Conservation (phyloP, 148 eudicot species). For the Fagopyrum tataricum region DNA sequence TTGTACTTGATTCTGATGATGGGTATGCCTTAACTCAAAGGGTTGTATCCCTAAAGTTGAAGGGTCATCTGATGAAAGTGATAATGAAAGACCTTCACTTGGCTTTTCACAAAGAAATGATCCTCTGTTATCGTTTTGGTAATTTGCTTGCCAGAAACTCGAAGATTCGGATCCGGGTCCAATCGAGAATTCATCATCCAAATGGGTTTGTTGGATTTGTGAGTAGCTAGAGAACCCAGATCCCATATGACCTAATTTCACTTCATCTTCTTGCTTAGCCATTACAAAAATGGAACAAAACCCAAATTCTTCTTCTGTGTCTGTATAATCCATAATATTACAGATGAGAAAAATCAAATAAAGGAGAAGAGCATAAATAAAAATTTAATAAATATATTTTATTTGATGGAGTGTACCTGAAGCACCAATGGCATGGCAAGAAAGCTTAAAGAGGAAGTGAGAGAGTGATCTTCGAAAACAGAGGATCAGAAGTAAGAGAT, state of each 20-base stretch:
- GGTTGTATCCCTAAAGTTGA: conserved; percentile 67
- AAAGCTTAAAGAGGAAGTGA: conserved; percentile 2
- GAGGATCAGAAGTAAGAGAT: background rate
- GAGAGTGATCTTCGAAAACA: background rate
- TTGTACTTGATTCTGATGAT: conserved; percentile 18
- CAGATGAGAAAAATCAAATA: background rate
- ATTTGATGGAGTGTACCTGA: background rate
- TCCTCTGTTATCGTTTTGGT: conserved; percentile 6
- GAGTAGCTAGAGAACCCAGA: conserved; percentile 10
- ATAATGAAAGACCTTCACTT: conserved; percentile 92
- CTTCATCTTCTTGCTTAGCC: conserved; percentile 21
- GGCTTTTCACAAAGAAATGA: conserved; percentile 32
- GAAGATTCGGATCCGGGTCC: background rate
- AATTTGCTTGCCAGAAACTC: conserved; percentile 3
- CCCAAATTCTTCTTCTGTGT: background rate
- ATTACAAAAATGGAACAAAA: background rate
- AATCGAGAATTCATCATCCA: conserved; percentile 17
- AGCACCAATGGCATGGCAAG: background rate
- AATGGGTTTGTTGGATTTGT: conserved; percentile 2
- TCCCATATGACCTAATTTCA: conserved; percentile 18
- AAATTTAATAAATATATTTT: background rate
- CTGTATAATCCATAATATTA: conserved; percentile 6
- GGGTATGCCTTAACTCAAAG: conserved; percentile 45
- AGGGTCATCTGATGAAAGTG: conserved; percentile 61
- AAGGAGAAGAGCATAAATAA: background rate